Conservation (phyloP, 2,329 filamentous ascomycete genomes). For the Cladosporium austrohemisphaericum region DNA sequence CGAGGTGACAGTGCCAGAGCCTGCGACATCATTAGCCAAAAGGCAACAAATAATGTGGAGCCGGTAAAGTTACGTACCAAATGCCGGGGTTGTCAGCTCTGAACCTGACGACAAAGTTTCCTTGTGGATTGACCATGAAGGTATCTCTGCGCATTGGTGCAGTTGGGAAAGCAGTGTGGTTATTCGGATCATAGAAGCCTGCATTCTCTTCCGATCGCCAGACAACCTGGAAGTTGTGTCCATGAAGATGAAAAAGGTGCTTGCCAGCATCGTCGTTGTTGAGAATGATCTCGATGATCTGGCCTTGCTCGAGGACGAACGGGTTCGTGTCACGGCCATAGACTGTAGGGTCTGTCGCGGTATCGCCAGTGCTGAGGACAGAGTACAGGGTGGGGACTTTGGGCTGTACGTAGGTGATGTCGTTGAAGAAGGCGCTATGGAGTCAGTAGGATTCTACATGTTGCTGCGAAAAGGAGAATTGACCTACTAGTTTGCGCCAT, state of each 20-base stretch:
- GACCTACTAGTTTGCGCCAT: constrained; percentile 64
- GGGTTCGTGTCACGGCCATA: constrained; percentile 53
- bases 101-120: constrained; percentile 55
- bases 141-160: constrained; percentile 49
- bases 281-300: constrained; percentile 70
- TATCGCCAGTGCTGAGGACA: constrained; percentile 59
- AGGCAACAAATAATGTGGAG: too few species aligned
- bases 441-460: constrained; percentile 13
- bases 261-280: constrained; percentile 71
- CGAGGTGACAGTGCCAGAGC: constrained; percentile 50
- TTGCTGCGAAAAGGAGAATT: too few species aligned
- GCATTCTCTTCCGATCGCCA: constrained; percentile 33
- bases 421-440: constrained; percentile 60
- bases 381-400: constrained; percentile 74
- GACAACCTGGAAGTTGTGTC: constrained; percentile 66
- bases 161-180: constrained; percentile 35
- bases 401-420: constrained; percentile 68
- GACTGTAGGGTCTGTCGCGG: constrained; percentile 40
- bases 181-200: constrained; percentile 33
- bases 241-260: constrained; percentile 74
- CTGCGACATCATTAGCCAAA: too few species aligned
- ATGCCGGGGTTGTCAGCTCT: constrained; percentile 50
- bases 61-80: constrained; percentile 39
- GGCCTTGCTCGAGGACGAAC: constrained; percentile 63
- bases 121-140: constrained; percentile 51